Conservation (phyloP, 1,284 basidiomycete genomes). For the Apiotrichum laibachii region DNA sequence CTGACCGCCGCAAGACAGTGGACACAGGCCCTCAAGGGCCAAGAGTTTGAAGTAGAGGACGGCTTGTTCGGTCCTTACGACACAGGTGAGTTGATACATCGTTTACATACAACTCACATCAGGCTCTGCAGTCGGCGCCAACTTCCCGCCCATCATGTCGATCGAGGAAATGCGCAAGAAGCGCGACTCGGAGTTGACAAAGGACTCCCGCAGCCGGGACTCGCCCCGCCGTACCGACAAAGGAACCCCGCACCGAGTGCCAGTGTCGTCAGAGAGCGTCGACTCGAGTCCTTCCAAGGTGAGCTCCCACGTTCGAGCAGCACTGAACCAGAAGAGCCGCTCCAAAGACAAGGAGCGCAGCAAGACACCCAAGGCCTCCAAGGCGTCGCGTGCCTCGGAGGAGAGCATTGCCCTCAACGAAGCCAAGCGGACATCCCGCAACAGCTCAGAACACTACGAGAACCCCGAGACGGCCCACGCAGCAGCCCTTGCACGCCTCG, state of each 20-base stretch:
- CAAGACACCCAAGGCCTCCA: neutral
- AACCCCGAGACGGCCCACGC: neutral
- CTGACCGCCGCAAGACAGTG: neutral
- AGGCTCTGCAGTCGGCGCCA: constrained; percentile 1
- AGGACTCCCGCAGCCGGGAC: no score
- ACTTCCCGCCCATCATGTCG: no score
- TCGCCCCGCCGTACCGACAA: no score
- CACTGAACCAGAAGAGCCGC: no score
- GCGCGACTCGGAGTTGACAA: neutral
- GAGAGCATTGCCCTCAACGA: neutral
- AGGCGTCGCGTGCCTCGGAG: neutral
- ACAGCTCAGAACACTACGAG: neutral
- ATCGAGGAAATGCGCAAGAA: neutral
- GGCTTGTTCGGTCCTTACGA: constrained; percentile 47
- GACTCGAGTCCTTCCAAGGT: no score
- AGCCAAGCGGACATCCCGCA: neutral
- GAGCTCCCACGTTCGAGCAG: no score
- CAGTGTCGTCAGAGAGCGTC: no score
- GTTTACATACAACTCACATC: neutral
- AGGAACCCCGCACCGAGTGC: no score
- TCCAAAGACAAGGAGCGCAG: no score
- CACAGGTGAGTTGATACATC: constrained; percentile 29
- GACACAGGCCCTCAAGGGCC: constrained; percentile 1
- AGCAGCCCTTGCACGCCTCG: neutral
- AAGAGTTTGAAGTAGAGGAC: constrained; percentile 22